phyloP scores from a whole-genome alignment of 352 stramenopile species.

The Pelagophyceae sp. region DNA sequence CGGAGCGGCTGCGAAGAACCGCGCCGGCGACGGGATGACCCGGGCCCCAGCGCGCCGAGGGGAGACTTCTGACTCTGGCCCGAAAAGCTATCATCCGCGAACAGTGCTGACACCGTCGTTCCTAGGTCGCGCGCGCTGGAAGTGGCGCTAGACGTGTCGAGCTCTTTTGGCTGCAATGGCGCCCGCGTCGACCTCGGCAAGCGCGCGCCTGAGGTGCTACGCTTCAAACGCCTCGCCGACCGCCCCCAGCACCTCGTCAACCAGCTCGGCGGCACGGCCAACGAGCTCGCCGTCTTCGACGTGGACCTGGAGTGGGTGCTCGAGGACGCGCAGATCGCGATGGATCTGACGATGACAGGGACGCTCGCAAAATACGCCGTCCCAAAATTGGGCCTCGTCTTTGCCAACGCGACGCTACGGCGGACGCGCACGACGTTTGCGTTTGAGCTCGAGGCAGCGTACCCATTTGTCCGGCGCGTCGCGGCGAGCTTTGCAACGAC shows the following conservation, averaged over 20 bases:
- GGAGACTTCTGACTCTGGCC: too few relatives aligned
- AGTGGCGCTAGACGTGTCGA: background rate
- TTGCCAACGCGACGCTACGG: background rate
- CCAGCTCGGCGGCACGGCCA: background rate
- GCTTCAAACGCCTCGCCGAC: background rate
- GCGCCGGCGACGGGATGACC: too few relatives aligned
- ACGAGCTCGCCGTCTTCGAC: background rate
- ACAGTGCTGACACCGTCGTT: too few relatives aligned
- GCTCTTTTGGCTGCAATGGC: background rate
- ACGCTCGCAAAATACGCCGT: conserved; percentile 8
- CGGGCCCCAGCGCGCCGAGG: too few relatives aligned
- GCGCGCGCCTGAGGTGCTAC: background rate
- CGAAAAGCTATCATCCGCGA: too few relatives aligned
- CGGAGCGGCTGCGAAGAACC: too few relatives aligned
- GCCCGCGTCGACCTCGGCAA: background rate
- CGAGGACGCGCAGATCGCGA: background rate
- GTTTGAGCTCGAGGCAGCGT: background rate
- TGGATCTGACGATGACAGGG: background rate
- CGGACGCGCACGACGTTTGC: background rate
- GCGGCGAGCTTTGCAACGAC: background rate
- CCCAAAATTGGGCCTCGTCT: background rate
- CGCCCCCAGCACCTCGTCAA: background rate
- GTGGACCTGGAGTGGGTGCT: background rate
- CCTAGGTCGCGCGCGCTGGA: too few relatives aligned
- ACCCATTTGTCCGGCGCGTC: background rate